A percentile compares a stretch with the other conserved stretches of the same genome.
Evolutionary conservation across 129 eudicot genomes (phyloP).

Genomic region (Rutidosis leptorrhynchoides): DNA sequence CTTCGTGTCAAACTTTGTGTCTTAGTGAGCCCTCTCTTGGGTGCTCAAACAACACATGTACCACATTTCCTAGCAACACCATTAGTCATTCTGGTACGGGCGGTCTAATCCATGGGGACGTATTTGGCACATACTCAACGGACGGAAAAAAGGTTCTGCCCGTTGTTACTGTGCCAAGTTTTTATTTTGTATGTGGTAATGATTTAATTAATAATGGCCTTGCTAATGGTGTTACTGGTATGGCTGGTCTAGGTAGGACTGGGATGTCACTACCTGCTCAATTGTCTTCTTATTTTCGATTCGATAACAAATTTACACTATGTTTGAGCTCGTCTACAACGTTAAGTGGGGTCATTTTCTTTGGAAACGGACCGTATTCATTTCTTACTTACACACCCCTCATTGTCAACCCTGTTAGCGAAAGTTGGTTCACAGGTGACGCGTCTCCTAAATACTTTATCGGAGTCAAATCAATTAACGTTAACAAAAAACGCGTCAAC

Average conservation of each 20-base stretch:
- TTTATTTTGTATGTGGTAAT: not conserved
- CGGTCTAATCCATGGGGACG: not conserved
- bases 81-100: not conserved
- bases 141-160: not conserved
- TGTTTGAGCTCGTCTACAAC: constrained; percentile 4
- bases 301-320: not conserved
- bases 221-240: constrained; percentile 3
- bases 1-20: not conserved
- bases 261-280: not conserved
- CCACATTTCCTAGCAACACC: not conserved
- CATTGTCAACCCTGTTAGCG: not conserved
- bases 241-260: constrained; percentile 7
- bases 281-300: not conserved
- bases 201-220: not conserved
- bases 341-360: not conserved
- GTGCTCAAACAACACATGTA: not conserved
- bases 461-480: constrained; percentile 1
- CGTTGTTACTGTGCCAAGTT: not conserved
- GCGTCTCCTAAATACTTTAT: constrained; percentile 7
- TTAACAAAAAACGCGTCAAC: not conserved
- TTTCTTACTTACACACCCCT: constrained; percentile 7
- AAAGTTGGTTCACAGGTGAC: not conserved
- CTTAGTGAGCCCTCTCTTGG: not conserved
- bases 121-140: not conserved
- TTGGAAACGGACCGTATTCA: not conserved